Evolutionary conservation across 176 grass and related monocot species (phyloP), one percentile per base, ranked within the genome.

Genomic region (Aegilops umbellulata): DNA sequence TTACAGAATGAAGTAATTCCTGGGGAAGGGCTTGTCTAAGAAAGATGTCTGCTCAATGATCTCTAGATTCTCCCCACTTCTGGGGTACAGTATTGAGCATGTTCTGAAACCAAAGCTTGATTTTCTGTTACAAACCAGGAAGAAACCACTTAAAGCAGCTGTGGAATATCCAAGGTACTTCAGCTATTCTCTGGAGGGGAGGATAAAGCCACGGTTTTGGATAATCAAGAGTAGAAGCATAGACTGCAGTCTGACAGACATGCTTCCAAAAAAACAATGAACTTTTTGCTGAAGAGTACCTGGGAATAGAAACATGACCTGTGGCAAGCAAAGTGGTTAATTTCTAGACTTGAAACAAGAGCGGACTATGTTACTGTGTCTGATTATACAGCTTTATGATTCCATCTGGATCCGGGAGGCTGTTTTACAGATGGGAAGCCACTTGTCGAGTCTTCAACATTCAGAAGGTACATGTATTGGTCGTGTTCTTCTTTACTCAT

Each of bases 161-260:
- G 93, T 95, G 31, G 87, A 90, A 72, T 95, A 93, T 80, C 95
- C 93, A 32, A 98, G 95, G 65, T 98, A 92, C 75, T 98, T 98
- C 87, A 95, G 93, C 69, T 98, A 95, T 88, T 93, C 82, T 70
- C 87, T 98, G 13, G 89, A 95, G 61, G 85, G 89, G 83, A 95
- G 77, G 80, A 98, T 98, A 71, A 98, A 90, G 25, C 93, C 89
- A 0, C 90, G 93, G 46, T 98, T 92, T 79, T 90, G 36, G 41
- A 60, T 95, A 53, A 27, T 92, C 13, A 70, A 92, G 88, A 90
- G 61, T 61, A 86, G 83, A 86, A 92, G 89, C 25, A 49, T 87
- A 30, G 83, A 98, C 15, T 95, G 86, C 90, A 88, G 83, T 90
- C 87, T 95, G 80, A 92, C 83, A 69, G 93, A 98, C 62, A 95